These are phyloP conservation scores for Fusarium sublunatum DNA, from an alignment of 2,329 filamentous ascomycete genomes.

Conservation along the genomic window DNA sequence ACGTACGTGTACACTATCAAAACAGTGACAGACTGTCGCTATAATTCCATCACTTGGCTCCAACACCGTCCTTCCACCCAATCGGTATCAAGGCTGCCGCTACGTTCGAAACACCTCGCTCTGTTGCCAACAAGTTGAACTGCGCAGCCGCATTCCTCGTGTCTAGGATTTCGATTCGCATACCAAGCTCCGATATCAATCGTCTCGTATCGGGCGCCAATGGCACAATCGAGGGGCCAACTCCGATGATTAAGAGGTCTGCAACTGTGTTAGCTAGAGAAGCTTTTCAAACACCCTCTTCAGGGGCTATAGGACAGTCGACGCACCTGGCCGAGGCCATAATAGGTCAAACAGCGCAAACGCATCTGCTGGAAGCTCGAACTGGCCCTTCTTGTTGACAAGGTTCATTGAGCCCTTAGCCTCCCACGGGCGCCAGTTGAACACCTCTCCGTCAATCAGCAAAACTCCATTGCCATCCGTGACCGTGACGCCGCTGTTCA, in stretches of 20 bases:
- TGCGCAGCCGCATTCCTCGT: slow-evolving; percentile 94
- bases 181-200: slow-evolving; percentile 80
- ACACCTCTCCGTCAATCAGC: slow-evolving; percentile 87
- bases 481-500: slow-evolving; percentile 83
- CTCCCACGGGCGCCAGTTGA: slow-evolving; percentile 87
- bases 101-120: slow-evolving; percentile 85
- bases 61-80: slow-evolving; percentile 77
- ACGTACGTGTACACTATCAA: slow-evolving; percentile 17
- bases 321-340: slow-evolving; percentile 88
- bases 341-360: slow-evolving; percentile 82
- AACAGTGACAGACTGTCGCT: not conserved
- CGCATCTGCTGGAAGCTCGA: slow-evolving; percentile 75
- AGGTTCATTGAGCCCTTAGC: slow-evolving; percentile 60
- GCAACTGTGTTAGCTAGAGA: slow-evolving; percentile 27
- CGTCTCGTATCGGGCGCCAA: slow-evolving; percentile 79
- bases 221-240: slow-evolving; percentile 80
- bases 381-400: slow-evolving; percentile 82
- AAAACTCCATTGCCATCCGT: slow-evolving; percentile 77
- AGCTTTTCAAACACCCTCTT: not conserved
- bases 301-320: not conserved
- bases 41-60: slow-evolving; percentile 47
- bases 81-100: slow-evolving; percentile 89
- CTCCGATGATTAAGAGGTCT: slow-evolving; percentile 92
- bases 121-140: slow-evolving; percentile 95
- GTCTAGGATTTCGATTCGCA: slow-evolving; percentile 88